Evolutionary conservation across 768 basidiomycete genomes (phyloP).

Genomic region (Suillus americanus): DNA sequence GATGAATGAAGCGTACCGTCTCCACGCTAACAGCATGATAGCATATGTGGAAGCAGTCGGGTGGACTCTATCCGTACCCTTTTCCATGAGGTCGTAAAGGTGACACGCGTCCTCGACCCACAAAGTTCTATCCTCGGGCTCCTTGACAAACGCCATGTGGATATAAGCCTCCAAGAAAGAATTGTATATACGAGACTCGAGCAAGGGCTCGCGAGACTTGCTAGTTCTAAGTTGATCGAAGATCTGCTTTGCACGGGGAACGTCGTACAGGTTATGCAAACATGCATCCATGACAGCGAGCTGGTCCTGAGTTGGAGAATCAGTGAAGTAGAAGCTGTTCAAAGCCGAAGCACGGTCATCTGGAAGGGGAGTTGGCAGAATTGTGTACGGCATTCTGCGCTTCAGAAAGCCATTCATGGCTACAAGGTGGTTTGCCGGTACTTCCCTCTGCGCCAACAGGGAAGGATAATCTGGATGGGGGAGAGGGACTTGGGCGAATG

Average conservation of each 20-base stretch:
- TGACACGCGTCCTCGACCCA: slow-evolving; percentile 68
- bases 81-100: slow-evolving; percentile 60
- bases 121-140: slow-evolving; percentile 38
- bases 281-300: slow-evolving; percentile 84
- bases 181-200: slow-evolving; percentile 56
- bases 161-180: slow-evolving; percentile 66
- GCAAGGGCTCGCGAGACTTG: slow-evolving; percentile 42
- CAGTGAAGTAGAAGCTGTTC: slow-evolving; percentile 57
- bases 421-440: slow-evolving; percentile 12
- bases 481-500: slow-evolving; percentile 37
- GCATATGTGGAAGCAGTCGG: slow-evolving; percentile 68
- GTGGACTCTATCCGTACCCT: slow-evolving; percentile 40
- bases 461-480: slow-evolving; percentile 40
- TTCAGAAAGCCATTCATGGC: slow-evolving; percentile 55
- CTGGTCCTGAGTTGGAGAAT: slow-evolving; percentile 66
- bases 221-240: slow-evolving; percentile 61
- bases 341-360: slow-evolving; percentile 37
- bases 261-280: slow-evolving; percentile 71
- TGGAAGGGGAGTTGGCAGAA: slow-evolving; percentile 70
- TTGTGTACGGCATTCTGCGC: slow-evolving; percentile 47
- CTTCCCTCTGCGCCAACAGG: slow-evolving; percentile 33
- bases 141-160: slow-evolving; percentile 52
- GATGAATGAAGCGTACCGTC: slow-evolving; percentile 42
- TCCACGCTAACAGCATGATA: slow-evolving; percentile 59
- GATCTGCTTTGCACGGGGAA: slow-evolving; percentile 71